A percentile compares a stretch with the other conserved stretches of the same genome.
Conservation (phyloP, 1,284 basidiomycete genomes). For the Fereydounia khargensis region DNA sequence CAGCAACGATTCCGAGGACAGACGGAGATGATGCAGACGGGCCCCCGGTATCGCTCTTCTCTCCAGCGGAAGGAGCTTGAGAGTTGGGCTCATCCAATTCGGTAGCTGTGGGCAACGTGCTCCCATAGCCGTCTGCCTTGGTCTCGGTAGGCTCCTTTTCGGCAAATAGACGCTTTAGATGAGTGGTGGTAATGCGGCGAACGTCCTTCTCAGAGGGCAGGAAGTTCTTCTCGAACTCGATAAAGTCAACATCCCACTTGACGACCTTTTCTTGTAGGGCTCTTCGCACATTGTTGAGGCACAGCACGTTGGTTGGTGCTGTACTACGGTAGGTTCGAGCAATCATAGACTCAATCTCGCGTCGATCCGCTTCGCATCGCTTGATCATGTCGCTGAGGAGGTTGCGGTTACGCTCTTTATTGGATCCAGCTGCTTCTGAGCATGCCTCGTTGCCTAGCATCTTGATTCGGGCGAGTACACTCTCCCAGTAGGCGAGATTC, state of each 20-base stretch:
- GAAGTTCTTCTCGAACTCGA: slow-evolving; percentile 58
- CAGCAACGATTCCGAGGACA: too few species aligned
- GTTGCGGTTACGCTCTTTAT: slow-evolving; percentile 28
- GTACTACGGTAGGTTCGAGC: slow-evolving; percentile 63
- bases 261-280: slow-evolving; percentile 90
- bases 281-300: slow-evolving; percentile 80
- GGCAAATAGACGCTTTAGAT: slow-evolving; percentile 62
- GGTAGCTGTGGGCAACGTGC: too few species aligned
- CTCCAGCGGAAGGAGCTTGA: too few species aligned
- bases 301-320: slow-evolving; percentile 72
- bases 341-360: slow-evolving; percentile 73
- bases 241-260: slow-evolving; percentile 89
- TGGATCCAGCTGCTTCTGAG: slow-evolving; percentile 30
- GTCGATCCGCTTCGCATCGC: slow-evolving; percentile 41
- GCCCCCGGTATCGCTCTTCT: too few species aligned
- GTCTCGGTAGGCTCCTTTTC: slow-evolving; percentile 59
- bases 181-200: slow-evolving; percentile 55
- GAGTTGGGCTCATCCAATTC: too few species aligned
- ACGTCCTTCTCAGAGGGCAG: slow-evolving; percentile 60
- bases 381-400: slow-evolving; percentile 29
- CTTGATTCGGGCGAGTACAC: slow-evolving; percentile 61
- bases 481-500: slow-evolving; percentile 67
- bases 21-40: too few species aligned
- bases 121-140: not conserved
- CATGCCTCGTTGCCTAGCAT: slow-evolving; percentile 60